Evolutionary conservation across 257 asterid genomes (phyloP), one percentile per base, ranked within the genome.

Genomic region (Solanum paucissectum): DNA sequence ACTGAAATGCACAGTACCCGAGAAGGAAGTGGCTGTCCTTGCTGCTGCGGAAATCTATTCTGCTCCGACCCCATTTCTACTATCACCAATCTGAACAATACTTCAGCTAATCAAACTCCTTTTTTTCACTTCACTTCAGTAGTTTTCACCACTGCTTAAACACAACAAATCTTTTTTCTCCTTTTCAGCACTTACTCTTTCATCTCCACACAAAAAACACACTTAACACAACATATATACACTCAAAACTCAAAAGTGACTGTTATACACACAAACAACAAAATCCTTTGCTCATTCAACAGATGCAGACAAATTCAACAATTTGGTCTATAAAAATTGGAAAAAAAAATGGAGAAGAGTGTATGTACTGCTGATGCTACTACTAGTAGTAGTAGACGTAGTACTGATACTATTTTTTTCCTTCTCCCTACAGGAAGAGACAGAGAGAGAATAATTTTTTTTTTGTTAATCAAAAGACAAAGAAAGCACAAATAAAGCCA

Each of bases 11-110:
- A 73, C 32, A 73, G 18, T 73, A 73, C 96, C 94, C 94, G 93
- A 83, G 94, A 86, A 12, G 71, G 66, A 73, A 38, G 89, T 81
- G 92, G 90, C 23, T 90, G 92, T 55, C 90, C 93, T 75, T 76
- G 93, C 27, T 91, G 95, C 58, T 88, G 95, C 90, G 92, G 91
- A 91, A 94, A 92, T 82, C 94, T 90, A 84, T 92, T 90, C 90
- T 89, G 95, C 94, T 93, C 95, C 32, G 94, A 89, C 79, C 89
- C 94, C 96, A 94, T 94, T 86, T 13, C 34, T 12, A 72, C 46
- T 62, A 3, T 38, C 18, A 52, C 37, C 66, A 82, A 69, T 69
- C 38, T 69, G 76, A 29, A 7, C 76, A 69, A 2, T 33, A 33
- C 79, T 72, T 72, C 25, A 72, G 42, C 23, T 72, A 72, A 72